Conservation (phyloP, 179 eudicot genomes). For the Vitellaria paradoxa region DNA sequence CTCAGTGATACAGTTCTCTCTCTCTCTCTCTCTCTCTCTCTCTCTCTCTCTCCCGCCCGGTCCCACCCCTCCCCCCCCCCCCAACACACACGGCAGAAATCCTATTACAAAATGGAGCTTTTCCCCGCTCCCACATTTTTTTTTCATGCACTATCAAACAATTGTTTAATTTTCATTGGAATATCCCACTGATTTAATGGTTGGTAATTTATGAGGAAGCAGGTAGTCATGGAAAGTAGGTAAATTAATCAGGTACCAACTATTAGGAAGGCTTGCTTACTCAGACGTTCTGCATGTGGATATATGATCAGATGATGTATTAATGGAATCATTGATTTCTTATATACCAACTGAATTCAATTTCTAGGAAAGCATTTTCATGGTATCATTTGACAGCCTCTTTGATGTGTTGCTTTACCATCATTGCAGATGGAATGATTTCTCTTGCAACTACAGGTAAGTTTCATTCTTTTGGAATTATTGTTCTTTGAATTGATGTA, state of each 20-base stretch:
- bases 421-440: slow-evolving; percentile 69
- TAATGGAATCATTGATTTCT: not conserved
- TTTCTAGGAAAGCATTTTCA: not conserved
- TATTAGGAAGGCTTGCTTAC: not conserved
- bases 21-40: not conserved
- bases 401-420: slow-evolving; percentile 30
- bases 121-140: not conserved
- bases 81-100: too few relatives aligned
- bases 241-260: not conserved
- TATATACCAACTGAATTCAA: not conserved
- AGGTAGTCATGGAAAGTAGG: not conserved
- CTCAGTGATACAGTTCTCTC: not conserved
- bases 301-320: not conserved
- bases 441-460: slow-evolving; percentile 71
- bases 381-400: slow-evolving; percentile 9
- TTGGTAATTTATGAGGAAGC: not conserved
- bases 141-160: not conserved
- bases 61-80: not conserved
- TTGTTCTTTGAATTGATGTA: not conserved
- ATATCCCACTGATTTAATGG: not conserved
- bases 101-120: not conserved
- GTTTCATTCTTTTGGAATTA: slow-evolving; percentile 14
- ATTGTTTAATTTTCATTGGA: not conserved
- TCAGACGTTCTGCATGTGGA: not conserved
- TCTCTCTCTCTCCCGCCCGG: too few relatives aligned